Conservation (phyloP, 768 basidiomycete genomes). For the Hygrophoropsis aurantiaca region DNA sequence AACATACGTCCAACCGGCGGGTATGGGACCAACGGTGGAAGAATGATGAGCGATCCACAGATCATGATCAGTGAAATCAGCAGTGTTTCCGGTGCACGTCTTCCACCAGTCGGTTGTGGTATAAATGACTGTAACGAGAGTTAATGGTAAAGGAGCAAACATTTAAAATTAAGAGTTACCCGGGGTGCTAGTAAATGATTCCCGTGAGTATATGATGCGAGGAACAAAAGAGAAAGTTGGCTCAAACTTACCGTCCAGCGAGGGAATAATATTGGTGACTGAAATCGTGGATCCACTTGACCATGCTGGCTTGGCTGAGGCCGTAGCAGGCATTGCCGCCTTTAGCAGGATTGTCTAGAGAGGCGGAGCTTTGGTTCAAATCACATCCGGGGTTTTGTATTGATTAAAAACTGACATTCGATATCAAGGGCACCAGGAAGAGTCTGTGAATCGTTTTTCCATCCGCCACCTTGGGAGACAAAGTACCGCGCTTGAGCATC, state of each 20-base stretch:
- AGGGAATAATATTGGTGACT: slow-evolving; percentile 49
- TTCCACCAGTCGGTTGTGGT: slow-evolving; percentile 40
- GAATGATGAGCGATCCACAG: slow-evolving; percentile 37
- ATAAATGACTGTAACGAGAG: slow-evolving; percentile 30
- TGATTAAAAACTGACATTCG: slow-evolving; percentile 26
- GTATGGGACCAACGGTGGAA: slow-evolving; percentile 32
- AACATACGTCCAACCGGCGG: slow-evolving; percentile 34
- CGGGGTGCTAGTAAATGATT: neutral
- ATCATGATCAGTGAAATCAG: slow-evolving; percentile 30
- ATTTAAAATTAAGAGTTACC: too few relatives aligned
- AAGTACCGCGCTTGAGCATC: slow-evolving; percentile 37
- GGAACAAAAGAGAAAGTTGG: too few relatives aligned
- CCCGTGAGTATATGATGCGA: too few relatives aligned
- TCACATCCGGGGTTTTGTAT: too few relatives aligned
- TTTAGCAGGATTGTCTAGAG: slow-evolving; percentile 40
- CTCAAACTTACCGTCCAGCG: slow-evolving; percentile 39
- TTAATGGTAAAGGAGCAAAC: neutral
- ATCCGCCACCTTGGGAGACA: slow-evolving; percentile 35
- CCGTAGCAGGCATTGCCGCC: slow-evolving; percentile 52
- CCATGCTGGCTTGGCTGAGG: slow-evolving; percentile 49
- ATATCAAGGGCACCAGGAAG: slow-evolving; percentile 40
- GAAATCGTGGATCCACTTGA: slow-evolving; percentile 56
- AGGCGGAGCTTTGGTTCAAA: too few relatives aligned
- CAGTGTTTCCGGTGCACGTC: slow-evolving; percentile 36
- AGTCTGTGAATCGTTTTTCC: slow-evolving; percentile 37